Evolutionary conservation across 169 alveolate species (phyloP).

Genomic region (Theileria orientalis): DNA sequence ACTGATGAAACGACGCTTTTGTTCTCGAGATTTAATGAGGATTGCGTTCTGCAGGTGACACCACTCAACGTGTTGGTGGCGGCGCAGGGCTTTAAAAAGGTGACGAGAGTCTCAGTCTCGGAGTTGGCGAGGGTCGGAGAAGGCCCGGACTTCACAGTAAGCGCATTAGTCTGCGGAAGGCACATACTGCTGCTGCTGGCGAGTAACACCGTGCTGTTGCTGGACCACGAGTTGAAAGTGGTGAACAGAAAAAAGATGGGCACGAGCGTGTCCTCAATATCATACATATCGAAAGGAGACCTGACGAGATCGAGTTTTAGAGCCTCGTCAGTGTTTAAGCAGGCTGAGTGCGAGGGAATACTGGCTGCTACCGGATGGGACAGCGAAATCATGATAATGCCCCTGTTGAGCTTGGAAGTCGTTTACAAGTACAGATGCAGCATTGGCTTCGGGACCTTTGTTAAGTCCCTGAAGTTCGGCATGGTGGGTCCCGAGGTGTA

Average conservation of each 20-base stretch:
- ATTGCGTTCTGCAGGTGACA: conserved; percentile 41
- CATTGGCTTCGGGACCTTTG: conserved; percentile 27
- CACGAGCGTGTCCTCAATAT: conserved; percentile 21
- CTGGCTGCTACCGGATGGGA: conserved; percentile 53
- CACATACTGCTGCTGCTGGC: conserved; percentile 31
- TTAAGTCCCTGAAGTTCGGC: conserved; percentile 31
- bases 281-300: conserved; percentile 26
- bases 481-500: conserved; percentile 9
- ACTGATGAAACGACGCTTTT: conserved; percentile 15
- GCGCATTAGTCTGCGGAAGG: conserved; percentile 8
- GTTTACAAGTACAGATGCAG: conserved; percentile 5
- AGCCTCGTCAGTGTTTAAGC: not conserved
- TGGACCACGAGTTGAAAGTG: conserved; percentile 14
- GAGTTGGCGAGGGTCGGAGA: not conserved
- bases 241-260: not conserved
- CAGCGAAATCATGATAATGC: not conserved
- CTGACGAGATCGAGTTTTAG: not conserved
- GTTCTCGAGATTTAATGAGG: not conserved
- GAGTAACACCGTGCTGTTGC: conserved; percentile 5
- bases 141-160: not conserved
- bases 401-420: not conserved
- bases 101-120: not conserved
- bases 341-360: not conserved
- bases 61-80: not conserved
- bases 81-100: not conserved